A percentile compares a stretch with the other conserved stretches of the same genome.
These are phyloP conservation scores for Hericium coralloides DNA, from an alignment of 768 basidiomycete genomes.

Conservation along the genomic window DNA sequence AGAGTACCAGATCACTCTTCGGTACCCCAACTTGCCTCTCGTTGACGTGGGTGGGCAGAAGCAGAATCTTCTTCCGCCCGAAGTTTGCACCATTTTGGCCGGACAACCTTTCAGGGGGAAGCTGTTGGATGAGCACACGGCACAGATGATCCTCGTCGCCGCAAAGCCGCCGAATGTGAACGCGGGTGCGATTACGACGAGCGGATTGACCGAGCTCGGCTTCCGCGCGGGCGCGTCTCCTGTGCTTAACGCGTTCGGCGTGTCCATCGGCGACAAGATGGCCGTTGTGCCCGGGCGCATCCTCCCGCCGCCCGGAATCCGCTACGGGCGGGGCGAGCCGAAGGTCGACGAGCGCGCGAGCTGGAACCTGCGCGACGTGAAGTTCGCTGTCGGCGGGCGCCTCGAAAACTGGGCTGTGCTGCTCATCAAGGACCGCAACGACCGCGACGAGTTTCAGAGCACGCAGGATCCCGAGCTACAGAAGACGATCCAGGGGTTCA, in stretches of 20 bases:
- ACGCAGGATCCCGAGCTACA: slow-evolving; percentile 45
- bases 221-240: slow-evolving; percentile 19
- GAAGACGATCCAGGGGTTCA: slow-evolving; percentile 41
- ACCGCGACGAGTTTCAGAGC: slow-evolving; percentile 50
- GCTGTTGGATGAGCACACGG: slow-evolving; percentile 44
- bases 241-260: slow-evolving; percentile 34
- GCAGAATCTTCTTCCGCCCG: slow-evolving; percentile 34
- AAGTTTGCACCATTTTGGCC: slow-evolving; percentile 39
- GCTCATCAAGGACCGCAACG: slow-evolving; percentile 50
- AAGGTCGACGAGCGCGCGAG: slow-evolving; percentile 37
- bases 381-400: slow-evolving; percentile 48
- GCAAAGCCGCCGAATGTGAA: slow-evolving; percentile 43
- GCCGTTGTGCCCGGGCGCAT: slow-evolving; percentile 48
- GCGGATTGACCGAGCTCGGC: slow-evolving; percentile 36
- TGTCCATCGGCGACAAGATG: slow-evolving; percentile 39
- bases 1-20: slow-evolving; percentile 37
- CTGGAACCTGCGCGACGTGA: slow-evolving; percentile 49
- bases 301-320: slow-evolving; percentile 33
- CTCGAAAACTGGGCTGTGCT: slow-evolving; percentile 63
- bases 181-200: slow-evolving; percentile 32
- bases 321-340: slow-evolving; percentile 25
- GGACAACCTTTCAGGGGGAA: slow-evolving; percentile 39
- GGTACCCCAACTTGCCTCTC: slow-evolving; percentile 32
- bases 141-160: slow-evolving; percentile 40
- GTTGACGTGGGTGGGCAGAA: slow-evolving; percentile 41